A percentile compares a stretch with the other conserved stretches of the same genome.
These are phyloP conservation scores for Xylariaceae sp. DNA, from an alignment of 2,329 filamentous ascomycete genomes.

Conservation along the genomic window DNA sequence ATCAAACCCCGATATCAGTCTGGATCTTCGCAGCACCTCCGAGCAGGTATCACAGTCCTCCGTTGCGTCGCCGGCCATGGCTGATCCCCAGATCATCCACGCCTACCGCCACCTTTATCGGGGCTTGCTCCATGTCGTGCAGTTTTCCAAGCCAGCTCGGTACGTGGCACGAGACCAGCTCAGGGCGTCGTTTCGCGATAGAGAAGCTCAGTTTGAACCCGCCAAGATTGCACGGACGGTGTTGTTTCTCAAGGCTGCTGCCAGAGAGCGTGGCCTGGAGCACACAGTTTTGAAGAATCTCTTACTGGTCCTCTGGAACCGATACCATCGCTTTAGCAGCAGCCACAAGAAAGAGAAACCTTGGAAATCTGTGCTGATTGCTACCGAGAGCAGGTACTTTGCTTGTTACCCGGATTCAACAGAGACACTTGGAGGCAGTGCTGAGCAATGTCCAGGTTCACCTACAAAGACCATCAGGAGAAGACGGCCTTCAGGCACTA, in stretches of 20 bases:
- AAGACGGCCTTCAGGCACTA: conserved; percentile 49
- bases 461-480: conserved; percentile 12
- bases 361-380: too few species aligned
- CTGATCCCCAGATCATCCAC: conserved; percentile 41
- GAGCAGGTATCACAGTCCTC: too few species aligned
- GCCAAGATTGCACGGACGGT: conserved; percentile 55
- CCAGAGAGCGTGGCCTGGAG: conserved; percentile 57
- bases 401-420: too few species aligned
- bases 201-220: conserved; percentile 36
- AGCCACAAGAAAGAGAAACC: too few species aligned
- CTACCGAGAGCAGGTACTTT: too few species aligned
- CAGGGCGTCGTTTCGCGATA: conserved; percentile 51
- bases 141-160: conserved; percentile 62
- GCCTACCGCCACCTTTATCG: conserved; percentile 67
- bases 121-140: conserved; percentile 59
- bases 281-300: conserved; percentile 66
- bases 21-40: too few species aligned
- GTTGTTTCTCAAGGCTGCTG: conserved; percentile 62
- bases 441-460: conserved; percentile 12
- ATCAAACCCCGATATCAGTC: too few species aligned
- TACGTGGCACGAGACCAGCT: conserved; percentile 53
- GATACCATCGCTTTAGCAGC: too few species aligned
- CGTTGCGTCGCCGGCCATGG: too few species aligned
- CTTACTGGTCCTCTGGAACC: conserved; percentile 40
- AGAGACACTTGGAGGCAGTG: neutral